Evolutionary conservation across 306 rosid genomes (phyloP).

Genomic region (Carpinus fangiana): DNA sequence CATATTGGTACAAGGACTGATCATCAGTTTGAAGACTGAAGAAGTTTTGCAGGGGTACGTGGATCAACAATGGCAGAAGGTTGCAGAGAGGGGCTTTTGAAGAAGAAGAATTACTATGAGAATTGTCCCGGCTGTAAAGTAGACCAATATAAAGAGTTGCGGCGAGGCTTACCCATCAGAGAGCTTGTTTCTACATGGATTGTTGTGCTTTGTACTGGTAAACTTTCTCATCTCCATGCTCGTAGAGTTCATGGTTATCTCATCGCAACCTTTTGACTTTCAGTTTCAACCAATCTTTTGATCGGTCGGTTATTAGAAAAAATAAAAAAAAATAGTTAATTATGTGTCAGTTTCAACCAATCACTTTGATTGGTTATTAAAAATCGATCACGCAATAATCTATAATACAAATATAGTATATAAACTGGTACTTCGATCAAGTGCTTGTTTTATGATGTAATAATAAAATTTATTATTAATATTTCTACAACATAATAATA

Average conservation of each 20-base stretch:
- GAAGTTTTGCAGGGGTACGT: neutral
- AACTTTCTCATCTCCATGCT: neutral
- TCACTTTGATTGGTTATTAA: too few species aligned
- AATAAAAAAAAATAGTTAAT: too few species aligned
- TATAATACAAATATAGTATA: too few species aligned
- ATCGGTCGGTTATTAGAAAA: too few species aligned
- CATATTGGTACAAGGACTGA: neutral
- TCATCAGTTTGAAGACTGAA: neutral
- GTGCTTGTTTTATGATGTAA: too few species aligned
- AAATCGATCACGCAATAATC: too few species aligned
- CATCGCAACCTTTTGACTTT: too few species aligned
- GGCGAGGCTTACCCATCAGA: constrained; percentile 43
- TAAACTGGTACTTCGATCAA: too few species aligned
- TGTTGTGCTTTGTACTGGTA: constrained; percentile 55
- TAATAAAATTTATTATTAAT: too few species aligned
- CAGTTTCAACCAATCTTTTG: too few species aligned
- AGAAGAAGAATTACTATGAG: constrained; percentile 48
- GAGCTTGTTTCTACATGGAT: constrained; percentile 46
- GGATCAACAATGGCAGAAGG: constrained; percentile 45
- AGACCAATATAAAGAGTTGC: constrained; percentile 45
- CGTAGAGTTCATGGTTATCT: neutral
- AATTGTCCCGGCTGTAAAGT: constrained; percentile 83
- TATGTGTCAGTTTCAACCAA: too few species aligned
- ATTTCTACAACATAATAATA: too few species aligned
- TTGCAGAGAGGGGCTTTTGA: constrained; percentile 40